These are phyloP conservation scores for Coffea humblotiana DNA, from an alignment of 305 asterid species.

Conservation along the genomic window DNA sequence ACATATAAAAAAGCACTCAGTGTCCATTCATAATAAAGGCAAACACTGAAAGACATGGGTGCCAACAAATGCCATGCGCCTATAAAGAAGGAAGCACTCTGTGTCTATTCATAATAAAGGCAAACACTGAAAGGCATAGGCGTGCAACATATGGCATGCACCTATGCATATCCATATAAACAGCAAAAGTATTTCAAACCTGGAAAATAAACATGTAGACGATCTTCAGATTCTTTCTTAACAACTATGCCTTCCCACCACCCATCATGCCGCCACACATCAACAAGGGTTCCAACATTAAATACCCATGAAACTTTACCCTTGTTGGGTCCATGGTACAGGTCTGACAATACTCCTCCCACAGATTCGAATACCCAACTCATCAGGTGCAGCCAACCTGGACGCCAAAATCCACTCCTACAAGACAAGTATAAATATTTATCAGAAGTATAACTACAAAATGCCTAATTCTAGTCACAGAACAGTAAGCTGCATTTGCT, in stretches of 20 bases:
- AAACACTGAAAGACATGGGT: too few species aligned
- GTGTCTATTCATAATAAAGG: not conserved
- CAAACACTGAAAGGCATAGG: not conserved
- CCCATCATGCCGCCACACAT: constrained; percentile 85
- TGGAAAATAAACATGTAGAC: constrained; percentile 56
- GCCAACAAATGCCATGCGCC: not conserved
- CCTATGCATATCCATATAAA: not conserved
- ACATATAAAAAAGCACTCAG: not conserved
- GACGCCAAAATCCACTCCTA: constrained; percentile 83
- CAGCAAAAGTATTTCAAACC: constrained; percentile 33
- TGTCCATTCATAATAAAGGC: not conserved
- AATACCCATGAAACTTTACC: constrained; percentile 26
- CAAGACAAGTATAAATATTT: constrained; percentile 4
- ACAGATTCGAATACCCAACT: constrained; percentile 44
- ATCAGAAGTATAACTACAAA: not conserved
- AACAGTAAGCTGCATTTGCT: not conserved
- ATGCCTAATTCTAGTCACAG: not conserved
- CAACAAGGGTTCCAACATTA: constrained; percentile 58
- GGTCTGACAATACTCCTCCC: constrained; percentile 73
- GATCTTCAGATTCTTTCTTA: constrained; percentile 42
- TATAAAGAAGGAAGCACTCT: not conserved
- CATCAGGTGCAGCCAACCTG: constrained; percentile 50
- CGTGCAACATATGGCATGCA: not conserved
- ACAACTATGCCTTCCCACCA: constrained; percentile 96
- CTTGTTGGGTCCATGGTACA: constrained; percentile 14